Evolutionary conservation across 148 eudicot species (phyloP).

Genomic region (Chenopodium suecicum): DNA sequence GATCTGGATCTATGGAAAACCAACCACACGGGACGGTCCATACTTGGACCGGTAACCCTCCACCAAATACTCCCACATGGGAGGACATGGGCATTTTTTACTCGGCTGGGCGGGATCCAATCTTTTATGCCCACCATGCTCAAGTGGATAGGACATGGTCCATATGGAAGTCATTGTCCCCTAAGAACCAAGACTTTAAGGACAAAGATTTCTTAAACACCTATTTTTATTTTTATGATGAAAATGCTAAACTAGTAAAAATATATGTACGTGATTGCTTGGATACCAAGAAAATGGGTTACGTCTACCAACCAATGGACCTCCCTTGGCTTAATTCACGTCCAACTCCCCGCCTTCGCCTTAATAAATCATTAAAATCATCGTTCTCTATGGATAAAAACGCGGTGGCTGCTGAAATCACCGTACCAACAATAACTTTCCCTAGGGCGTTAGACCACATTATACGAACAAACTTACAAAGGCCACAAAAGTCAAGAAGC

Average conservation of each 20-base stretch:
- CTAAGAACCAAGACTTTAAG: constrained; percentile 44
- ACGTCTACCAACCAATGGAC: constrained; percentile 57
- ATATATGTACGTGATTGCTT: constrained; percentile 63
- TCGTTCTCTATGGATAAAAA: not conserved
- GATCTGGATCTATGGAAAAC: constrained; percentile 60
- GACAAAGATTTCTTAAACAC: constrained; percentile 70
- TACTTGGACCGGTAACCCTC: constrained; percentile 56
- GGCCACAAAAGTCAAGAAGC: constrained; percentile 66
- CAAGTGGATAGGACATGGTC: constrained; percentile 75
- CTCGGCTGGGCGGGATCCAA: constrained; percentile 75
- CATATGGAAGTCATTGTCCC: constrained; percentile 62
- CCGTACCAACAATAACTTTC: constrained; percentile 20
- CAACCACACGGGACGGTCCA: constrained; percentile 78
- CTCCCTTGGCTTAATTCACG: constrained; percentile 52
- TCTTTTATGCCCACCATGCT: constrained; percentile 70
- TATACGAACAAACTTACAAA: constrained; percentile 43
- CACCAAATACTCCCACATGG: constrained; percentile 40
- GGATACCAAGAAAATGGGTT: constrained; percentile 55
- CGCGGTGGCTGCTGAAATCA: not conserved
- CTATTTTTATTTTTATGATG: constrained; percentile 67
- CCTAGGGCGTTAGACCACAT: constrained; percentile 45
- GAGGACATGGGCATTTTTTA: constrained; percentile 93
- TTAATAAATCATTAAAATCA: not conserved
- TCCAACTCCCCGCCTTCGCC: not conserved
- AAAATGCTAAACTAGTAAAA: constrained; percentile 55